Evolutionary conservation across 2,329 filamentous ascomycete genomes (phyloP).

Genomic region (Colletotrichum falcatum): DNA sequence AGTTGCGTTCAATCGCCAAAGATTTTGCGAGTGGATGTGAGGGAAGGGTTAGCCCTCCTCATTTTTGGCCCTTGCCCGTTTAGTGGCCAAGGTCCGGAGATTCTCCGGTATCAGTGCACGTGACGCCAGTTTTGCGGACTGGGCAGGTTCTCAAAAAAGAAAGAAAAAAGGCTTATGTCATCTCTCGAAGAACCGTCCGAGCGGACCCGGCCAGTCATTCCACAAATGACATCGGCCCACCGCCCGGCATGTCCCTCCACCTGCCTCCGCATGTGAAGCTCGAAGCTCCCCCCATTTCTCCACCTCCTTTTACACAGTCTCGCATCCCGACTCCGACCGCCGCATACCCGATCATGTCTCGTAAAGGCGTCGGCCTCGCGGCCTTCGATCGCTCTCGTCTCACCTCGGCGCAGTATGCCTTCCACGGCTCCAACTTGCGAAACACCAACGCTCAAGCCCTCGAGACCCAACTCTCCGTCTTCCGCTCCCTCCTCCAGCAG

Average conservation of each 20-base stretch:
- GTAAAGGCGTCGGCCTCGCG: constrained; percentile 89
- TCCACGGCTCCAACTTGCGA: constrained; percentile 89
- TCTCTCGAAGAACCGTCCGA: neutral
- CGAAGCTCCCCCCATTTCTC: neutral
- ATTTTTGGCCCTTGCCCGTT: constrained; percentile 10
- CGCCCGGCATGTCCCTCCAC: constrained; percentile 14
- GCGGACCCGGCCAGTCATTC: neutral
- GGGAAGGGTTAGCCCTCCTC: constrained; percentile 32
- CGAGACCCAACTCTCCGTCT: constrained; percentile 93
- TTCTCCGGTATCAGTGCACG: constrained; percentile 20
- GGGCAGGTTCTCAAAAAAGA: too few species aligned
- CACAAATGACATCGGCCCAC: constrained; percentile 20
- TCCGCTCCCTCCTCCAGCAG: constrained; percentile 93
- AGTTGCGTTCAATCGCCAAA: too few species aligned
- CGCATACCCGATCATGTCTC: constrained; percentile 65
- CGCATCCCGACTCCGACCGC: neutral
- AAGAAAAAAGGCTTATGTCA: constrained; percentile 25
- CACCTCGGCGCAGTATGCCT: constrained; percentile 89
- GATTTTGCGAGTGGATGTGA: constrained; percentile 31
- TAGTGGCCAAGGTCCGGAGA: constrained; percentile 16
- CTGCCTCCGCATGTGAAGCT: constrained; percentile 1
- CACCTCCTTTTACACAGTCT: too few species aligned
- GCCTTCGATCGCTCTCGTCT: constrained; percentile 89
- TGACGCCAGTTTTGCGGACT: too few species aligned
- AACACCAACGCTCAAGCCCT: constrained; percentile 86